Evolutionary conservation across 371 early-diverging fungal species (phyloP).

Genomic region (Mucor lusitanicus): DNA sequence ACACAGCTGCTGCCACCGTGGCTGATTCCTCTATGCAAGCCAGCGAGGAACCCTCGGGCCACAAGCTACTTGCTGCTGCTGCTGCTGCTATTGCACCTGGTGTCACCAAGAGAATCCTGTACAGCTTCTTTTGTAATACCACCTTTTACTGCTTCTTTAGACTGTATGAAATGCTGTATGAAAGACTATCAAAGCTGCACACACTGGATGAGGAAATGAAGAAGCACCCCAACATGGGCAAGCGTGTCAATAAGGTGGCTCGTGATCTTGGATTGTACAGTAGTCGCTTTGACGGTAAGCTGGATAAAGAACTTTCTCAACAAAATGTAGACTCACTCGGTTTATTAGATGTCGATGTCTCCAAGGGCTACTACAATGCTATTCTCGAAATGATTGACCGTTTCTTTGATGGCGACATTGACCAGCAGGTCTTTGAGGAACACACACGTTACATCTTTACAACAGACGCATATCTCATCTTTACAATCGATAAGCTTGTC

Average conservation of each 20-base stretch:
- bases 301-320: background rate
- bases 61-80: constrained; percentile 47
- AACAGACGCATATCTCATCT: constrained; percentile 83
- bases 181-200: constrained; percentile 80
- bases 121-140: constrained; percentile 76
- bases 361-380: constrained; percentile 71
- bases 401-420: constrained; percentile 84
- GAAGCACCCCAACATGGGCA: constrained; percentile 57
- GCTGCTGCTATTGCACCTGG: constrained; percentile 54
- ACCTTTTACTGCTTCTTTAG: constrained; percentile 88
- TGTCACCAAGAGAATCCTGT: constrained; percentile 40
- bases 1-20: background rate
- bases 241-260: constrained; percentile 76
- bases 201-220: constrained; percentile 63
- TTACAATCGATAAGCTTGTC: constrained; percentile 88
- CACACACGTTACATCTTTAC: constrained; percentile 82
- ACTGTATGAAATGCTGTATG: constrained; percentile 83
- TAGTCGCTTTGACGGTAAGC: constrained; percentile 52
- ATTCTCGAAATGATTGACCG: constrained; percentile 77
- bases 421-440: constrained; percentile 91
- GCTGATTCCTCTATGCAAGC: constrained; percentile 9
- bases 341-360: constrained; percentile 48
- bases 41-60: constrained; percentile 6
- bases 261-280: constrained; percentile 78
- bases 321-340: background rate